Conservation (phyloP, 345 rosid species). For the Jatropha curcas region DNA sequence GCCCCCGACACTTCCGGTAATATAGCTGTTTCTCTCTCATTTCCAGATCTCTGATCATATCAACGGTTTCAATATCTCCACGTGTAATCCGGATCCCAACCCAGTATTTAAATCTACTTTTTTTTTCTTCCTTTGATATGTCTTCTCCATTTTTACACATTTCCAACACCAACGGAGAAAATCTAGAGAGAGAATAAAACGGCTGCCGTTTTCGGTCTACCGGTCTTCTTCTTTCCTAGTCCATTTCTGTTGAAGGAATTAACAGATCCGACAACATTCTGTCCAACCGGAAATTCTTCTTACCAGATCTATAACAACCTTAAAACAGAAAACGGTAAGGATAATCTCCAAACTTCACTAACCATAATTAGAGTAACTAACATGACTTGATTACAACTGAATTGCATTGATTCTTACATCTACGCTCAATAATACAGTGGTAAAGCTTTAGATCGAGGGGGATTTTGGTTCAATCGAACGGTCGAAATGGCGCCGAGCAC, state of each 20-base stretch:
- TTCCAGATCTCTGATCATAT: slow-evolving; percentile 17
- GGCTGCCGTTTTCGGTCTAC: neutral
- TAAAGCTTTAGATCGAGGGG: slow-evolving; percentile 12
- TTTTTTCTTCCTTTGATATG: neutral
- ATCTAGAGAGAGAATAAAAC: neutral
- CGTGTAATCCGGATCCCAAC: slow-evolving; percentile 14
- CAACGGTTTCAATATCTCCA: slow-evolving; percentile 18
- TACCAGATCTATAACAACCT: slow-evolving; percentile 31
- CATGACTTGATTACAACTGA: slow-evolving; percentile 4
- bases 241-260: neutral
- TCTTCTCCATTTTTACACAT: neutral
- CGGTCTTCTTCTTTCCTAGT: neutral
- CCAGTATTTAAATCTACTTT: slow-evolving; percentile 11
- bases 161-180: neutral
- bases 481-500: slow-evolving; percentile 75
- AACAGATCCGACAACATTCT: slow-evolving; percentile 25
- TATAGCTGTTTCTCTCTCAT: slow-evolving; percentile 19
- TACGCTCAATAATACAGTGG: neutral
- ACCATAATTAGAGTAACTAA: neutral
- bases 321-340: slow-evolving; percentile 9
- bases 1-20: slow-evolving; percentile 19
- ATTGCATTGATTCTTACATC: neutral
- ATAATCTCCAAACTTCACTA: neutral
- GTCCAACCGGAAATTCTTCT: neutral
- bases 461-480: neutral